A percentile compares a stretch with the other conserved stretches of the same genome.
These are phyloP conservation scores for Candida awuae DNA, from an alignment of 805 yeast genomes.

Conservation along the genomic window DNA sequence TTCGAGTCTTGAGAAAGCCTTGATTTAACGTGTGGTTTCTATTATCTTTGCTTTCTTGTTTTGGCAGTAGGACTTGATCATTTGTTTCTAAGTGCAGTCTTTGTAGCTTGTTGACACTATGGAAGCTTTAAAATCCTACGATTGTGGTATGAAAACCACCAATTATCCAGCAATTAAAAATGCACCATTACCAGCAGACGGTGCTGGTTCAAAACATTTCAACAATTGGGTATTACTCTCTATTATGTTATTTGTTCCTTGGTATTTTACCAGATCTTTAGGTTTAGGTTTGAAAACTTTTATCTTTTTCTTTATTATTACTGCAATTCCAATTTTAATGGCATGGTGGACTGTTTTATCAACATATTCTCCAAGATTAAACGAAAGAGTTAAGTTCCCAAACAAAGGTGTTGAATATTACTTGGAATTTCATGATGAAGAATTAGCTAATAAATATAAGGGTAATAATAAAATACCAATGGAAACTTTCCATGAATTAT, in stretches of 20 bases:
- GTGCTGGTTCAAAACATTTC: constrained; percentile 76
- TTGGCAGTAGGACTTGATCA: too few relatives aligned
- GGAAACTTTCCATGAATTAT: constrained; percentile 87
- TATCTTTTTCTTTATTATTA: constrained; percentile 47
- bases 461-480: constrained; percentile 78
- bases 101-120: too few relatives aligned
- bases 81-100: too few relatives aligned
- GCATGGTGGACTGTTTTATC: constrained; percentile 78
- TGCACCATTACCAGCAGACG: constrained; percentile 87
- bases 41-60: not conserved
- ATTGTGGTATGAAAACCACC: constrained; percentile 10
- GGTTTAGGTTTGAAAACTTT: constrained; percentile 67
- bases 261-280: constrained; percentile 50
- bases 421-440: constrained; percentile 72
- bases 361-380: constrained; percentile 70
- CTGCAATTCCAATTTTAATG: constrained; percentile 64
- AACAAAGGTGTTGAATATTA: constrained; percentile 71
- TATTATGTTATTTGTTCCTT: constrained; percentile 51
- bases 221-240: constrained; percentile 48
- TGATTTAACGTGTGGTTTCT: too few relatives aligned
- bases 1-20: constrained; percentile 3
- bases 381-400: constrained; percentile 70
- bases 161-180: constrained; percentile 66
- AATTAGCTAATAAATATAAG: constrained; percentile 55
- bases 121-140: constrained; percentile 8